These are phyloP conservation scores for Cutaneotrichosporon spelunceum DNA, from an alignment of 1,284 basidiomycete genomes.

Conservation along the genomic window DNA sequence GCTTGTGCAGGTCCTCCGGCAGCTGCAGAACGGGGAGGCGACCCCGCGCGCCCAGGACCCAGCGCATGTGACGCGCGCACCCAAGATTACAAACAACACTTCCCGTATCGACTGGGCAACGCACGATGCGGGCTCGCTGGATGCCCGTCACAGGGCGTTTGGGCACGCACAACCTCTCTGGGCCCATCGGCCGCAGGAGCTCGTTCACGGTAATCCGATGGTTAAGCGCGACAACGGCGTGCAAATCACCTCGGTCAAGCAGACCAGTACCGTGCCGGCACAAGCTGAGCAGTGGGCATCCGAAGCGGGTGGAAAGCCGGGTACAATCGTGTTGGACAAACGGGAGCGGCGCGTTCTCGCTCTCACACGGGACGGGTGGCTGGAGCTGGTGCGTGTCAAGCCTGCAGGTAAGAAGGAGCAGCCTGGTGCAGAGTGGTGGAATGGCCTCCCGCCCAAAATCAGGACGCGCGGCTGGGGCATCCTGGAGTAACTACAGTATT, in stretches of 20 bases:
- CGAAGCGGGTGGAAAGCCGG: slow-evolving; percentile 17
- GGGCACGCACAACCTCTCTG: slow-evolving; percentile 63
- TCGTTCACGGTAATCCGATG: slow-evolving; percentile 2
- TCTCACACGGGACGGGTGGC: slow-evolving; percentile 53
- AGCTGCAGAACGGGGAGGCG: slow-evolving; percentile 60
- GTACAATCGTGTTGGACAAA: slow-evolving; percentile 51
- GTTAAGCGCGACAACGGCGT: slow-evolving; percentile 3
- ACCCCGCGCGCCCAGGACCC: slow-evolving; percentile 55
- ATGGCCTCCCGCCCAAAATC: slow-evolving; percentile 52
- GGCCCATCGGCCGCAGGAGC: slow-evolving; percentile 30
- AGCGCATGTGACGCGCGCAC: slow-evolving; percentile 57
- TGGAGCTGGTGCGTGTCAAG: slow-evolving; percentile 60
- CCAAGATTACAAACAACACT: slow-evolving; percentile 60
- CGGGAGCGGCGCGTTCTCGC: slow-evolving; percentile 56
- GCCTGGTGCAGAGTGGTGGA: slow-evolving; percentile 60
- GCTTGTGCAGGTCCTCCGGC: slow-evolving; percentile 66
- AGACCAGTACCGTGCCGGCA: neutral
- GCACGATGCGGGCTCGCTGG: slow-evolving; percentile 59
- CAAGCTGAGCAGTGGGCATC: slow-evolving; percentile 4
- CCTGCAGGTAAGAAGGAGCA: slow-evolving; percentile 58
- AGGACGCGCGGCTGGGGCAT: slow-evolving; percentile 20
- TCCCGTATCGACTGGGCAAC: slow-evolving; percentile 62
- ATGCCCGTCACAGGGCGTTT: slow-evolving; percentile 63
- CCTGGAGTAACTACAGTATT: slow-evolving; percentile 11
- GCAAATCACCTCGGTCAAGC: slow-evolving; percentile 16